Evolutionary conservation across 2,329 filamentous ascomycete species (phyloP), one percentile per base, ranked within the genome.

Genomic region (Sordariomycetes sp.): DNA sequence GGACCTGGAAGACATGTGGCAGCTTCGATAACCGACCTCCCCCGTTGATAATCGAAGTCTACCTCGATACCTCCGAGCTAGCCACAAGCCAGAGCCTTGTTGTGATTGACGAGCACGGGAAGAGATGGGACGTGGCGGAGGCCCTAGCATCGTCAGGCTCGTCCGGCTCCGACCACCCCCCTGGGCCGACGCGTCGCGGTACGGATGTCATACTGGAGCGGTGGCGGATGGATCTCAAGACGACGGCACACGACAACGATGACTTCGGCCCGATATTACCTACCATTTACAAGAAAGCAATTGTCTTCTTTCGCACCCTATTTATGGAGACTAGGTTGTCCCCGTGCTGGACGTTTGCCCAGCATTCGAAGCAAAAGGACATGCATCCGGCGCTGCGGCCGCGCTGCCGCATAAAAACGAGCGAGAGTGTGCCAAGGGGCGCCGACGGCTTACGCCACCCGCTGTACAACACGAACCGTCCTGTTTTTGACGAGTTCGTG

Each of bases 221-320:
- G 63, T 99, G 94, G 94, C 86, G 79, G 58, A 80, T 99, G 61
- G 86, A 94, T 67, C 76, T 97, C 58, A 88, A 88, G 66, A 62
- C 65, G 39, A 65, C 64, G 17, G 62, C 62, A 55, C 60, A 81
- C 82, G 62, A 72, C 73, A 59, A 69, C 76, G 58, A 67, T 75
- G 81, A 81, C 66, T 89, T 85, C 67, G 80, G 79, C 8, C 75
- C 75, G 12, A 76, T 74, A 35, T 74, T 97, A 55, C 90, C 94
- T 15, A 92, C 89, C 56, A 85, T 96, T 59, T 99, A 99, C 78
- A 99, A 99, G 74, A 94, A 95, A 72, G 90, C 89, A 64, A 95
- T 99, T 62, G 87, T 97, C 62, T 84, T 96, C 64, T 96, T 97
- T 71, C 82, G 94, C 60, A 90, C 90, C 1, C 78, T 99, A 52